phyloP scores from a whole-genome alignment of 768 basidiomycete species.

The Phaffia tasmanica region DNA sequence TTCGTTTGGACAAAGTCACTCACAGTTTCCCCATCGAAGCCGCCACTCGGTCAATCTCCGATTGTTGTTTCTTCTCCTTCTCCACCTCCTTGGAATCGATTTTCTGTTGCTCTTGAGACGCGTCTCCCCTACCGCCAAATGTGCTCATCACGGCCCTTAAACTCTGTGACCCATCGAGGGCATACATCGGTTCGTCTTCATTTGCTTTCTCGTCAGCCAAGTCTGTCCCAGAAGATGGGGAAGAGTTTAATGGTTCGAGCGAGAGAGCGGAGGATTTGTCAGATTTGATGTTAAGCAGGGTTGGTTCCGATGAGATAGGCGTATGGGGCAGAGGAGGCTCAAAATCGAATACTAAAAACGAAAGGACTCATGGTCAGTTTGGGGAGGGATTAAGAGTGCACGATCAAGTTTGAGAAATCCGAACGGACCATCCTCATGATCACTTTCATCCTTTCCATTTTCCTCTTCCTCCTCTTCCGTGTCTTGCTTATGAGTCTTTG shows the following conservation, averaged over 20 bases:
- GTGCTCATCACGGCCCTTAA: neutral
- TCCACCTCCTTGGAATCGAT: neutral
- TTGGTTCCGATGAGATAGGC: too few species aligned
- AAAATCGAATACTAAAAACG: too few species aligned
- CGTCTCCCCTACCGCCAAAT: neutral
- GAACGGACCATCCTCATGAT: conserved; percentile 1
- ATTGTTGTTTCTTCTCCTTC: neutral
- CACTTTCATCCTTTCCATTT: conserved; percentile 6
- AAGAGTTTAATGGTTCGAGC: conserved; percentile 17
- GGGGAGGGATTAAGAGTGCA: conserved; percentile 17
- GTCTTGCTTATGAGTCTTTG: too few species aligned
- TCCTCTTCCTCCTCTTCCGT: neutral
- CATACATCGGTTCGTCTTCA: conserved; percentile 12
- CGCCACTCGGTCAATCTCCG: conserved; percentile 10
- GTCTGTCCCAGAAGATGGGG: neutral
- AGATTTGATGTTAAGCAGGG: neutral
- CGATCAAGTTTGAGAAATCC: neutral
- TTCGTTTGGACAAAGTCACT: neutral
- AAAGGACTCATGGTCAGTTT: too few species aligned
- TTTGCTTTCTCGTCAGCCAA: conserved; percentile 13
- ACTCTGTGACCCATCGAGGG: neutral
- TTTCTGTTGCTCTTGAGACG: conserved; percentile 1
- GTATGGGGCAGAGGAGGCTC: too few species aligned
- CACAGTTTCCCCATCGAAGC: conserved; percentile 17
- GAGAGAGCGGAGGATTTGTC: conserved; percentile 21